A percentile compares a stretch with the other conserved stretches of the same genome.
Evolutionary conservation across 164 flowering plant genomes (phyloP).

Genomic region (Platanus orientalis): DNA sequence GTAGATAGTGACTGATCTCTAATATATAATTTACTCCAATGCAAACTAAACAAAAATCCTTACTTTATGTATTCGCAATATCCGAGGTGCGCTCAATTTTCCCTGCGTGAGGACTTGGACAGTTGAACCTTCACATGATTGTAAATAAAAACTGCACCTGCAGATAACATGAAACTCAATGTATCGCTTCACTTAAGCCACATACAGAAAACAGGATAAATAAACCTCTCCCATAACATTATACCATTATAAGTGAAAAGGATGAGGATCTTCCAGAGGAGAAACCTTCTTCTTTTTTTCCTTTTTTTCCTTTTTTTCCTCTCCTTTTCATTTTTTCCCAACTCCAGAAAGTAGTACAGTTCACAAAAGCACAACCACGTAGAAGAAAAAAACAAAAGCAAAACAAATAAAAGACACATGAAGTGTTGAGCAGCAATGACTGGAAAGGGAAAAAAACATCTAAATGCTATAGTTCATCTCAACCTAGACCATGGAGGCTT

Average conservation of each 20-base stretch:
- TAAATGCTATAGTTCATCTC: no score
- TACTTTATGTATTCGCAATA: conserved; percentile 90
- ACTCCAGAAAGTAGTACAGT: no score
- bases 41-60: conserved; percentile 11
- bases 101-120: conserved; percentile 90
- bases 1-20: not conserved
- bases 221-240: not conserved
- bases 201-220: not conserved
- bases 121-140: conserved; percentile 90
- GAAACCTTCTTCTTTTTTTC: no score
- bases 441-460: no score
- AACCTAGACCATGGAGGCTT: no score
- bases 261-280: not conserved
- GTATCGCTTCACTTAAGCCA: conserved; percentile 2
- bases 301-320: no score
- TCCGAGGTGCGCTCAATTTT: conserved; percentile 95
- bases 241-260: not conserved
- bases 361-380: no score
- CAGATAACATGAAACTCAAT: conserved; percentile 1
- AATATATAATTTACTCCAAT: not conserved
- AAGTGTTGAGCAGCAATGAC: no score
- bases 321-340: no score
- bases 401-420: no score
- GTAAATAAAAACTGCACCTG: conserved; percentile 95
- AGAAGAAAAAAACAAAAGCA: no score